These are phyloP conservation scores for Termitomyces sp. DNA, from an alignment of 768 basidiomycete genomes.

Conservation along the genomic window DNA sequence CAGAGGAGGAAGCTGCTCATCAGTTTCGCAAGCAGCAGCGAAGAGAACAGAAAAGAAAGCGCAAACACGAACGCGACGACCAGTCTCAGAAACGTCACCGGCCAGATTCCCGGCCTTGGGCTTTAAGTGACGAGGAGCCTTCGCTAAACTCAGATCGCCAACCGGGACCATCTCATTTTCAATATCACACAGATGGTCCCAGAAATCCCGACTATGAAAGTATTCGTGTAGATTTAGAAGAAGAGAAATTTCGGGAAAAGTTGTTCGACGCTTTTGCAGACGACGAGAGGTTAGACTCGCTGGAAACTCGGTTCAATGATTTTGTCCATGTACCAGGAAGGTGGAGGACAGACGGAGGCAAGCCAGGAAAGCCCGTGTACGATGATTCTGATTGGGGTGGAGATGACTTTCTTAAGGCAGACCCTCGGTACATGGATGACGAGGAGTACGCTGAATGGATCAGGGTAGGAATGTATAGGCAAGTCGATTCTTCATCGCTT, in stretches of 20 bases:
- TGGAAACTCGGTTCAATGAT: conserved; percentile 63
- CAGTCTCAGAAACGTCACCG: conserved; percentile 16
- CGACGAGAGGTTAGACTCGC: conserved; percentile 61
- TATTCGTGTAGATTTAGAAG: conserved; percentile 55
- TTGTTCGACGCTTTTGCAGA: conserved; percentile 71
- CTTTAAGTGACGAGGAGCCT: conserved; percentile 42
- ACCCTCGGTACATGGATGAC: conserved; percentile 63
- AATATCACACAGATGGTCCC: conserved; percentile 17
- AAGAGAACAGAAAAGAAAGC: conserved; percentile 30
- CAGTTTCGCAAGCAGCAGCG: conserved; percentile 34
- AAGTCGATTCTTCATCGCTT: not conserved
- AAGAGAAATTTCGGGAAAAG: conserved; percentile 66
- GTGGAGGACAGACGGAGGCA: conserved; percentile 42
- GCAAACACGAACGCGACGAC: conserved; percentile 19
- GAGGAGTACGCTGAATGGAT: conserved; percentile 90
- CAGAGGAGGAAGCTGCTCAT: conserved; percentile 52
- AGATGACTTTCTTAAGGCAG: conserved; percentile 40
- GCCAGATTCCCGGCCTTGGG: conserved; percentile 35
- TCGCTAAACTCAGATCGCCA: conserved; percentile 9
- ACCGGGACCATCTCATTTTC: conserved; percentile 18
- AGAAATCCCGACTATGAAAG: conserved; percentile 39
- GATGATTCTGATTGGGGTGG: conserved; percentile 17
- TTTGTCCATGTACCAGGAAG: conserved; percentile 72
- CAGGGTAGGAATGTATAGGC: conserved; percentile 80
- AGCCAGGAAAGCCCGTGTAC: conserved; percentile 19